Evolutionary conservation across 257 asterid species (phyloP), one percentile per base, ranked within the genome.

Genomic region (Scutellaria minor): DNA sequence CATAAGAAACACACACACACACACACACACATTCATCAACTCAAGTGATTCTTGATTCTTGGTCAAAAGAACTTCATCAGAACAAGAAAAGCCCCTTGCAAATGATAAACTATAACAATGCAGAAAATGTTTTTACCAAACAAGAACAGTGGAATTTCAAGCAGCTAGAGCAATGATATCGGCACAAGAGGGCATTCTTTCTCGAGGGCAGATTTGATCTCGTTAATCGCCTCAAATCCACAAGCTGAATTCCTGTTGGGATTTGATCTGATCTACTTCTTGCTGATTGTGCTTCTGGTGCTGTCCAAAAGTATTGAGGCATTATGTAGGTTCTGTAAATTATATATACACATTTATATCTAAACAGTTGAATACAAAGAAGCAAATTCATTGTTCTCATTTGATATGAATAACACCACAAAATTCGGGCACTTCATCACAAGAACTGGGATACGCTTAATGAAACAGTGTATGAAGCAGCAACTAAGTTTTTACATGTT

Each of bases 151-250:
- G 50, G 88, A 83, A 52, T 85, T 88, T 22, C 88, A 77, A 50
- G 88, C 86, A 40, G 83, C 83, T 55, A 85, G 76, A 56, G 86
- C 85, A 35, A 85, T 0, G 22, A 83, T 79, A 63, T 83, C 88
- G 3, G 90, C 88, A 70, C 90, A 85, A 24, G 90, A 27, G 86
- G 90, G 78, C 90, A 85, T 22, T 51, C 79, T 27, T 64, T 70
- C 74, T 83, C 88, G 0, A 83, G 50, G 4, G 78, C 82, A 6
- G 78, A 64, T 62, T 79, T 85, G 18, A 85, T 83, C 50, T 69
- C 79, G 61, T 83, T 85, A 5, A 83, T 53, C 6, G 83, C 86
- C n/a, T 81, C 82, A 8, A 85, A 85, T 53, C 90, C 88, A 1
- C 88, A 85, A 9, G 66, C 79, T 0, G 89, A 86, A 22, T 86